Conservation (phyloP, 805 yeast species). For the Yamadazyma endophytica region DNA sequence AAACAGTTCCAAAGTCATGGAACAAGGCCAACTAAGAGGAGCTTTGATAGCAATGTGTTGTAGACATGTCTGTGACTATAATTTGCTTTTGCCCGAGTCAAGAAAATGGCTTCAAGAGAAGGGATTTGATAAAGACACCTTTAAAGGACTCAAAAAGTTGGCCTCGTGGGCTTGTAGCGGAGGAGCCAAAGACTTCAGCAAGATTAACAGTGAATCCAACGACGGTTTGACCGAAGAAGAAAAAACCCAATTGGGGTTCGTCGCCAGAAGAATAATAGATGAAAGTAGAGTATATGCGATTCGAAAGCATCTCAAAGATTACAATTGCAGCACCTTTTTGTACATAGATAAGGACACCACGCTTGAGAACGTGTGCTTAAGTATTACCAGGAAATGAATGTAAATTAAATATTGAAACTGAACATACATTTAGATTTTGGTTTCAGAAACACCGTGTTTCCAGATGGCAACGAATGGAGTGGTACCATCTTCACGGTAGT, state of each 20-base stretch:
- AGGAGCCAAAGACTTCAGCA: conserved; percentile 31
- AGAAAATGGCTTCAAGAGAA: conserved; percentile 29
- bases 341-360: conserved; percentile 60
- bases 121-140: conserved; percentile 36
- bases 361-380: conserved; percentile 64
- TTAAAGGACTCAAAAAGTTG: conserved; percentile 52
- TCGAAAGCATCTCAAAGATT: conserved; percentile 26
- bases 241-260: conserved; percentile 58
- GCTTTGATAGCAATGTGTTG: conserved; percentile 89
- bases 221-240: conserved; percentile 25
- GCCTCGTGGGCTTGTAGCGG: conserved; percentile 93
- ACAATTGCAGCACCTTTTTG: conserved; percentile 46
- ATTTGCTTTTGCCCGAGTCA: conserved; percentile 49
- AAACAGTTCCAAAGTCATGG: conserved; percentile 19
- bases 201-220: not conserved
- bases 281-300: conserved; percentile 60
- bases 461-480: conserved; percentile 97
- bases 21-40: conserved; percentile 38
- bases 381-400: conserved; percentile 7
- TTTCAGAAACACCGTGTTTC: conserved; percentile 94
- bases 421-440: conserved; percentile 66
- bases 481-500: conserved; percentile 99
- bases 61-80: conserved; percentile 72
- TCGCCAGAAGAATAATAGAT: conserved; percentile 72
- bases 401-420: not conserved